Base-by-base conservation (phyloP, 1,284 basidiomycete species). In the Naganishia liquefaciens region DNA sequence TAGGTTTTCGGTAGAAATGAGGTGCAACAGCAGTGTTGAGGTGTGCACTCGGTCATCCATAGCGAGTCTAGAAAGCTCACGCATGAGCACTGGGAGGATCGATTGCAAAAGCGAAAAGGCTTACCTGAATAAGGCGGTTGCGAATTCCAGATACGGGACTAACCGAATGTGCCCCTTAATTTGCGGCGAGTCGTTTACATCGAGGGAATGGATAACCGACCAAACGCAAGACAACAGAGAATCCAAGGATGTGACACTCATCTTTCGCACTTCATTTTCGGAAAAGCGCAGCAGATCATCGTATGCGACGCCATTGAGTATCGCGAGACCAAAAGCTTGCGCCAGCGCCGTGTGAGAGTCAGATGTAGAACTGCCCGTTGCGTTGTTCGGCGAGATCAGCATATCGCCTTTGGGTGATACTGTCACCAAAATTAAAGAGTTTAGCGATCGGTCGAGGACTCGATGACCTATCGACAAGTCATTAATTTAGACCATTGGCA, bases 21-120 rank as follows among this genome's bases (percentile, higher is more conserved):
- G 46, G 40, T 60, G 57, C 33, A 60, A 28, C 37, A 60, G 46
- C 25, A 60, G 46, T 9, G 57, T 60, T 17, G 46, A 27, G 6
- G 57, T 50, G 19, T 39, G 57, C 39, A 60, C 19, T 27, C 57
- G 49, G 9, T 60, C 46, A 27, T 60, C 57, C 57, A 60, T 60
- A 3, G 46, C 50, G 27, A 19, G n/a, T 50, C 57, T 60, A 21
- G 27, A n/a, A 6, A 3, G 30, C 9, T 7, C 7, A n/a, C 28
- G 51, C 19, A 39, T 53, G 3, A 53, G 28, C 13, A 37, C 33
- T n/a, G 33, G 9, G 33, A 7, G 9, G 33, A 37, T 13, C 9
- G 2, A 5, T 13, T 10, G 33, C 33, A 7, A 7, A 7, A 37
- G 33, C 9, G 33, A 37, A 37, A 37, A 37, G 7, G 30, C 57